Evolutionary conservation across 257 asterid species (phyloP), one percentile per base, ranked within the genome.

Genomic region (Solanum arcanum): DNA sequence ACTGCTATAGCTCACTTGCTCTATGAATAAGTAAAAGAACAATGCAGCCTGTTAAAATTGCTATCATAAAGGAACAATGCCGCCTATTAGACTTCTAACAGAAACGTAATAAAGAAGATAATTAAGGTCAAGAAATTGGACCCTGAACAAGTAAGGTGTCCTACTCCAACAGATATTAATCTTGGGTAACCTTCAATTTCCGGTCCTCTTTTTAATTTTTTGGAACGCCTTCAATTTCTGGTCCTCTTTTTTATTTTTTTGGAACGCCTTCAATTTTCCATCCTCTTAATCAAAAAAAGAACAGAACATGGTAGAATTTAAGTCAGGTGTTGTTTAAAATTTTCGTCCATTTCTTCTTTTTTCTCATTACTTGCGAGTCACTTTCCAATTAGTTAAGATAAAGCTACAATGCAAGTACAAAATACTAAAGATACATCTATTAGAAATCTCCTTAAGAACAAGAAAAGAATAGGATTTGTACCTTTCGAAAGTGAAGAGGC

Each of bases 401-500:
- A 27, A 27, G 44, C 44, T 27, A 49, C 68, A 39, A 49, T 27
- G n/a, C 29, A 47, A 47, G 44, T 18, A 29, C 2, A 49, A 47
- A 47, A 47, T 16, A 47, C 18, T 41, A 81, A 16, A 81, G 31
- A 29, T 81, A 31, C 42, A 49, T 47, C 69, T 29, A 49, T 6
- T 12, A 49, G 23, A 49, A 80, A 31, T 49, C 44, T 29, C 85
- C 59, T 23, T 10, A 29, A 29, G 10, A 47, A 47, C 84, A 80
- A 16, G 66, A 83, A 27, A 86, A 85, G 14, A 84, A 41, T 52
- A 87, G 85, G 83, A 77, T 86, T 5, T 86, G 44, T 87, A 97
- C 98, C 98, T 95, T 93, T 87, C 95, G 93, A 90, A 94, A 89
- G 88, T 95, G 94, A 86, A 97, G 98, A 18, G 96, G 95, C 86